Percentiles rank a stretch among this genome's conserved stretches.
Conservation (phyloP, 2,329 filamentous ascomycete species). For the Monosporascus sp. region DNA sequence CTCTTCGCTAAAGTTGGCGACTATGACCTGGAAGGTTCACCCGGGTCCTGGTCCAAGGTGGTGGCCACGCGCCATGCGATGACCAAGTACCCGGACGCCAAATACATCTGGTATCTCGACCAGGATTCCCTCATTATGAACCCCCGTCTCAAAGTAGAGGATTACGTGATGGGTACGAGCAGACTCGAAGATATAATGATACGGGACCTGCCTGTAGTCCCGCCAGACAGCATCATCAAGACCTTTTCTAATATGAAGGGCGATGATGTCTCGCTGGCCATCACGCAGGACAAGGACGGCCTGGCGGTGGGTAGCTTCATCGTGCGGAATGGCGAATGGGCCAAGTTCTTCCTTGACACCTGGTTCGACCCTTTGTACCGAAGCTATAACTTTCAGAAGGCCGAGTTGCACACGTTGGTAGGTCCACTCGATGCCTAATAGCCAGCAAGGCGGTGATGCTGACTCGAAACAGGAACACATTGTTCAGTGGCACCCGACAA, state of each 20-base stretch:
- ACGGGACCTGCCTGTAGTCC: constrained; percentile 79
- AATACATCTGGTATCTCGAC: constrained; percentile 84
- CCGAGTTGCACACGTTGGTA: constrained; percentile 85
- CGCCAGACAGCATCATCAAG: constrained; percentile 94
- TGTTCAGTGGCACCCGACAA: constrained; percentile 93
- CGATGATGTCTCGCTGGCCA: constrained; percentile 71
- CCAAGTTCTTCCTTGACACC: constrained; percentile 84
- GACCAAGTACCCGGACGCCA: constrained; percentile 68
- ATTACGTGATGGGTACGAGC: constrained; percentile 61
- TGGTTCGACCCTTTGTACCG: constrained; percentile 96
- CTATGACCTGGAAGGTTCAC: constrained; percentile 61
- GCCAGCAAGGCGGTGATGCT: constrained; percentile 12
- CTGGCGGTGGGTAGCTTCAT: constrained; percentile 73
- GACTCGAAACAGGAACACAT: constrained; percentile 64
- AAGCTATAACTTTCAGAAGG: constrained; percentile 93
- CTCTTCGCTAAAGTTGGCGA: constrained; percentile 75
- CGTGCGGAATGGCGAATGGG: constrained; percentile 80
- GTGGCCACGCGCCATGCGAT: constrained; percentile 87
- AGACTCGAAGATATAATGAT: constrained; percentile 76
- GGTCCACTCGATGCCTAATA: constrained; percentile 23
- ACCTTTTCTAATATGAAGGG: constrained; percentile 80
- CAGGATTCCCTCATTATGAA: constrained; percentile 87
- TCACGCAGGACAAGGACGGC: constrained; percentile 81
- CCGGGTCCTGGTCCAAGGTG: constrained; percentile 68
- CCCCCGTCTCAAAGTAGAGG: constrained; percentile 61